phyloP scores from a whole-genome alignment of 768 basidiomycete species.

The Fistulinella prunicolor region DNA sequence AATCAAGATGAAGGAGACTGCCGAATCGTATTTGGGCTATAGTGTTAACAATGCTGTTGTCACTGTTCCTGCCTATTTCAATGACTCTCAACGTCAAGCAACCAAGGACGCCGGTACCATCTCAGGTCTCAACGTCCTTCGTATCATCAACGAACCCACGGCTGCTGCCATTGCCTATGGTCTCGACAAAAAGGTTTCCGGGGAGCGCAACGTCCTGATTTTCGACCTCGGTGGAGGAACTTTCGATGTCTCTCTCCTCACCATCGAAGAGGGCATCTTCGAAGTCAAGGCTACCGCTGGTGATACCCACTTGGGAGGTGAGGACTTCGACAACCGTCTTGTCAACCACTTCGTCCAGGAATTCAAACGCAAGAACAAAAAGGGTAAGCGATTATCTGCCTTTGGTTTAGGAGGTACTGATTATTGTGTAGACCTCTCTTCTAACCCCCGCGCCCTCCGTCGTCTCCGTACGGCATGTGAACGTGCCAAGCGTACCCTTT shows the following conservation, averaged over 20 bases:
- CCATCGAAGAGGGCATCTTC: conserved; percentile 97
- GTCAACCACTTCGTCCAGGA: conserved; percentile 96
- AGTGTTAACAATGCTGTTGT: conserved; percentile 88
- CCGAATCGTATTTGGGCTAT: conserved; percentile 91
- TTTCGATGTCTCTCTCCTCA: conserved; percentile 95
- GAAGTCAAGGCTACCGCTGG: conserved; percentile 98
- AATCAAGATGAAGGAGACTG: conserved; percentile 97
- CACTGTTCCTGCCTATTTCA: conserved; percentile 97
- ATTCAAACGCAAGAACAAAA: conserved; percentile 98
- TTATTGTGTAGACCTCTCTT: conserved; percentile 64
- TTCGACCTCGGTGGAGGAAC: conserved; percentile 99
- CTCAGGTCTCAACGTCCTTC: conserved; percentile 90
- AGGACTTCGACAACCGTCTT: conserved; percentile 97
- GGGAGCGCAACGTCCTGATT: conserved; percentile 94
- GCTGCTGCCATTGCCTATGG: conserved; percentile 98
- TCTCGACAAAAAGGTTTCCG: conserved; percentile 88
- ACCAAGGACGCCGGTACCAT: conserved; percentile 98
- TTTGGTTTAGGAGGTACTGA: conserved; percentile 2
- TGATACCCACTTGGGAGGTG: conserved; percentile 97
- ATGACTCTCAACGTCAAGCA: conserved; percentile 97
- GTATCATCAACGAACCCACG: conserved; percentile 99
- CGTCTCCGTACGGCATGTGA: conserved; percentile 98
- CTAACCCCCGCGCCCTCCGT: conserved; percentile 92
- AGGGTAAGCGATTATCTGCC: conserved; percentile 46
- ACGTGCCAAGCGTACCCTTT: conserved; percentile 97